Conservation (phyloP, 257 asterid genomes). For the Eucommia ulmoides region DNA sequence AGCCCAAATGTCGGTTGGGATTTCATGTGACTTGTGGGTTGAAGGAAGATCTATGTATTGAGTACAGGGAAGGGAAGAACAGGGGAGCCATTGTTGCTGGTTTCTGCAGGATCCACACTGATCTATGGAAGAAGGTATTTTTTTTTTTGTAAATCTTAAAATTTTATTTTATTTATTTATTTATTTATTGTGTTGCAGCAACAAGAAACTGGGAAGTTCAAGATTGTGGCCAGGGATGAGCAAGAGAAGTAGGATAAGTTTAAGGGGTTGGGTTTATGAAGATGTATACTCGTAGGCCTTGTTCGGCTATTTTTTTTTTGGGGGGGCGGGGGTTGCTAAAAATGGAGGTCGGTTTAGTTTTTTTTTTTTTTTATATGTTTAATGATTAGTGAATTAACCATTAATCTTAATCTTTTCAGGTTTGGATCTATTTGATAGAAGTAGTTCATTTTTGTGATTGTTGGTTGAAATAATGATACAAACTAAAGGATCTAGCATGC, state of each 20-base stretch:
- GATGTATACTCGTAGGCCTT: too few relatives aligned
- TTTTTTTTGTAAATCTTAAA: neutral
- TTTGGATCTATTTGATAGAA: too few relatives aligned
- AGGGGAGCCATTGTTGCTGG: neutral
- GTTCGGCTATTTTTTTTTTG: neutral
- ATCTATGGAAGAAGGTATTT: neutral
- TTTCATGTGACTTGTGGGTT: neutral
- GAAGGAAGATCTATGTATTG: neutral
- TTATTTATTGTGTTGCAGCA: neutral
- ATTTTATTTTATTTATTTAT: too few relatives aligned
- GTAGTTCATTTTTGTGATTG: too few relatives aligned
- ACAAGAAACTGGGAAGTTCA: neutral
- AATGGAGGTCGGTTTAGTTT: too few relatives aligned
- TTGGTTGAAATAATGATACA: too few relatives aligned
- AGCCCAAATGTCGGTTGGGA: neutral
- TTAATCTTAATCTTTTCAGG: too few relatives aligned
- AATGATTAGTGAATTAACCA: too few relatives aligned
- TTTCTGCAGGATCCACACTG: neutral
- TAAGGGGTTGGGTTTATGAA: too few relatives aligned
- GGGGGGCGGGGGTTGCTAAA: neutral
- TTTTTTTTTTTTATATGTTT: too few relatives aligned
- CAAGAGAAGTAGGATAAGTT: too few relatives aligned
- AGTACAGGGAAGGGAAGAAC: neutral
- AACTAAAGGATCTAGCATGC: too few relatives aligned
- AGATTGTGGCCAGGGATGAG: neutral